Evolutionary conservation across 2,329 filamentous ascomycete genomes (phyloP).

Genomic region (Colletotrichum sp.): DNA sequence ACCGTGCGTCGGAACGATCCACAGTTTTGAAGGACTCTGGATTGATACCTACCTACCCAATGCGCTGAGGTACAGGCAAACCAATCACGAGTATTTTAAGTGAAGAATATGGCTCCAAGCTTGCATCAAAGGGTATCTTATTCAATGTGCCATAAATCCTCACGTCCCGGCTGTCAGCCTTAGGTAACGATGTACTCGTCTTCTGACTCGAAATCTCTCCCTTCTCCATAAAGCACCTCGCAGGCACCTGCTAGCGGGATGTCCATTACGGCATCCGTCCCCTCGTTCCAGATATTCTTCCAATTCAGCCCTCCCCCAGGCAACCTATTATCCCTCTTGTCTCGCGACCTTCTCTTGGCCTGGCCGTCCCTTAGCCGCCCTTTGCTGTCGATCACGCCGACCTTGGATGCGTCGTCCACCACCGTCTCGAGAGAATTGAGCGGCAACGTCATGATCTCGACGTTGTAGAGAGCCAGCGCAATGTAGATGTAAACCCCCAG

Average conservation of each 20-base stretch:
- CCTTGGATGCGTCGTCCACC: slow-evolving; percentile 86
- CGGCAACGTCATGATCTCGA: slow-evolving; percentile 83
- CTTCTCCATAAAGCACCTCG: slow-evolving; percentile 85
- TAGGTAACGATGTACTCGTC: slow-evolving; percentile 20
- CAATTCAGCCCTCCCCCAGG: slow-evolving; percentile 63
- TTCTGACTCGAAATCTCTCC: slow-evolving; percentile 31
- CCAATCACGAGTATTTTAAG: rapidly evolving
- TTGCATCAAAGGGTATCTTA: neutral
- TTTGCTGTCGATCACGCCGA: slow-evolving; percentile 80
- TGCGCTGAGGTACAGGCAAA: neutral
- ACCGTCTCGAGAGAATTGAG: slow-evolving; percentile 84
- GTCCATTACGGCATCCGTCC: slow-evolving; percentile 97
- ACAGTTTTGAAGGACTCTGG: neutral
- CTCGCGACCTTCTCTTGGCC: slow-evolving; percentile 31
- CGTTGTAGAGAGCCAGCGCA: slow-evolving; percentile 89
- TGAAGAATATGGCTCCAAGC: neutral
- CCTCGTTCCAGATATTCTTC: slow-evolving; percentile 85
- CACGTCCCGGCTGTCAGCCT: neutral
- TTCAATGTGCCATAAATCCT: neutral
- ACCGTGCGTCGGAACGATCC: neutral
- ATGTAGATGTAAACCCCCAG: slow-evolving; percentile 91
- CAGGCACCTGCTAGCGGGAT: slow-evolving; percentile 94
- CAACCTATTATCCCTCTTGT: slow-evolving; percentile 39
- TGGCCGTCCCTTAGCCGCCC: slow-evolving; percentile 52
- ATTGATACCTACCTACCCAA: neutral